A percentile compares a stretch with the other conserved stretches of the same genome.
These are phyloP conservation scores for Syncephalastrum contaminatum DNA, from an alignment of 371 early-diverging fungal genomes.

Conservation along the genomic window DNA sequence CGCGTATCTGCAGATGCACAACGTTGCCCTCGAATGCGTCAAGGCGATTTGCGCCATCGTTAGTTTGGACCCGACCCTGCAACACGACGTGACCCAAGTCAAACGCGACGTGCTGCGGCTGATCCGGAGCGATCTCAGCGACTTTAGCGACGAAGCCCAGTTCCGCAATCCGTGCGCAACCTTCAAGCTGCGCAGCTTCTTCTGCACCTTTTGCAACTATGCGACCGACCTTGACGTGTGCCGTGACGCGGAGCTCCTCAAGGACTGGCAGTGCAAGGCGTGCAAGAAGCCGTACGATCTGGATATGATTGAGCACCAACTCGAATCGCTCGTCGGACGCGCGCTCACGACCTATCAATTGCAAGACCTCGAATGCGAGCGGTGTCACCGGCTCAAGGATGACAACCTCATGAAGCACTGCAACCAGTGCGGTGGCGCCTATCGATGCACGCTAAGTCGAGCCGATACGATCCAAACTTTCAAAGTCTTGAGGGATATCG, in stretches of 20 bases:
- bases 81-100: slow-evolving; percentile 64
- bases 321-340: slow-evolving; percentile 69
- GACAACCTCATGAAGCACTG: slow-evolving; percentile 69
- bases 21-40: slow-evolving; percentile 77
- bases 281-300: slow-evolving; percentile 79
- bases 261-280: slow-evolving; percentile 54
- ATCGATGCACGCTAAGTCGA: slow-evolving; percentile 26
- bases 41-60: slow-evolving; percentile 75
- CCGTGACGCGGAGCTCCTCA: slow-evolving; percentile 70
- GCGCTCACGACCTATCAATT: slow-evolving; percentile 72
- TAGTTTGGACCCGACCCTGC: slow-evolving; percentile 63
- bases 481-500: slow-evolving; percentile 65
- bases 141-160: slow-evolving; percentile 74
- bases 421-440: slow-evolving; percentile 58
- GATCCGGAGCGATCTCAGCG: slow-evolving; percentile 64
- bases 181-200: slow-evolving; percentile 76
- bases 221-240: slow-evolving; percentile 89
- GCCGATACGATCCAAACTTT: slow-evolving; percentile 52
- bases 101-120: slow-evolving; percentile 74
- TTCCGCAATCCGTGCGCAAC: slow-evolving; percentile 81
- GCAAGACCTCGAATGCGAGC: slow-evolving; percentile 83
- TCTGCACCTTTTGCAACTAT: slow-evolving; percentile 84
- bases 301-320: slow-evolving; percentile 69
- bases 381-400: slow-evolving; percentile 76
- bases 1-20: slow-evolving; percentile 57